A percentile compares a stretch with the other conserved stretches of the same genome.
phyloP scores from a whole-genome alignment of 305 asterid species.

The Fraxinus baroniana region DNA sequence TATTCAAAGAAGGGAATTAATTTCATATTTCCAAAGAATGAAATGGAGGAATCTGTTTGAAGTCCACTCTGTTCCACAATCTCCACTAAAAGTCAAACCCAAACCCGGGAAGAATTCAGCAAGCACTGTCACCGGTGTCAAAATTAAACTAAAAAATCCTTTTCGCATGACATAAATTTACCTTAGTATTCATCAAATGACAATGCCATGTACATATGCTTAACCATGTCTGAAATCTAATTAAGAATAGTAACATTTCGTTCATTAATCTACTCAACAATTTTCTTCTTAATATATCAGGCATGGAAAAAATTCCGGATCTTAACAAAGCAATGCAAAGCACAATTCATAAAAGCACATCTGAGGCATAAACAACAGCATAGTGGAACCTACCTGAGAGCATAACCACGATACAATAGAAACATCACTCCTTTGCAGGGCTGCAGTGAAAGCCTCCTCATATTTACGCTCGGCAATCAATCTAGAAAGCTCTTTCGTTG shows the following conservation, averaged over 20 bases:
- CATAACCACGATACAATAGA: conserved; percentile 85
- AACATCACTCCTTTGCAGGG: conserved; percentile 86
- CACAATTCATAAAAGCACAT: conserved; percentile 3
- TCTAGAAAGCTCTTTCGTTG: conserved; percentile 85
- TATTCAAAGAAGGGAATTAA: neutral
- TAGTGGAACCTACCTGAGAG: conserved; percentile 63
- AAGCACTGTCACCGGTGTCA: neutral
- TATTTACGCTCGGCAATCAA: conserved; percentile 69
- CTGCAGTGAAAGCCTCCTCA: conserved; percentile 82
- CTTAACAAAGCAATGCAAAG: conserved; percentile 17
- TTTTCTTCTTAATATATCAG: neutral
- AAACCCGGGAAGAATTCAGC: neutral
- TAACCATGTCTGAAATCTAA: neutral
- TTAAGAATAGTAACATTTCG: neutral
- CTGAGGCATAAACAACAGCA: neutral
- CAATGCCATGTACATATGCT: neutral
- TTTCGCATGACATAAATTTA: neutral
- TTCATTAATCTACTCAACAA: neutral
- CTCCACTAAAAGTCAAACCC: neutral
- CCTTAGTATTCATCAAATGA: neutral
- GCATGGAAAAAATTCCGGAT: neutral
- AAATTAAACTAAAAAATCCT: neutral
- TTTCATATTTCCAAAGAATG: neutral
- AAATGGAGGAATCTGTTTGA: neutral
- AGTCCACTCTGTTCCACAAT: neutral